A percentile compares a stretch with the other conserved stretches of the same genome.
Evolutionary conservation across 106 monocot species (phyloP).

Genomic region (Agapanthus africanus): DNA sequence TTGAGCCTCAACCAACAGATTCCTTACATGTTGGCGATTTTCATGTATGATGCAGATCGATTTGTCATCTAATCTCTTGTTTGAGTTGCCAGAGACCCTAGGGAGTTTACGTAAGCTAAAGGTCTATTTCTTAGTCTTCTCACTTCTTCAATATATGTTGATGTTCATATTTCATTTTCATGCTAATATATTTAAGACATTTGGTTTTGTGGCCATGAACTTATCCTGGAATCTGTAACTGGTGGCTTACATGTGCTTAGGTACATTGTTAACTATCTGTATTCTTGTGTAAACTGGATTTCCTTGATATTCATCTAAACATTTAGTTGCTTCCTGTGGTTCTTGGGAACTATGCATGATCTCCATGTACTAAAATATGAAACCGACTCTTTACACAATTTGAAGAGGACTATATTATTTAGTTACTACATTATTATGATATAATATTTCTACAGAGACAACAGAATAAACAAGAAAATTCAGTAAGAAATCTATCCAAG

Average conservation of each 20-base stretch:
- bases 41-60: slow-evolving; percentile 48
- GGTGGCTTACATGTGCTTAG: not conserved
- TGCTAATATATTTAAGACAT: not conserved
- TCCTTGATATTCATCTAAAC: not conserved
- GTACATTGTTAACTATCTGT: not conserved
- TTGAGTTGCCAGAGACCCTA: slow-evolving; percentile 63
- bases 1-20: not conserved
- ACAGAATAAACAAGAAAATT: too few relatives aligned
- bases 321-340: not conserved
- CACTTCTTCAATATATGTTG: not conserved
- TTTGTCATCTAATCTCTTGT: slow-evolving; percentile 79
- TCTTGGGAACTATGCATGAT: not conserved
- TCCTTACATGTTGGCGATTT: not conserved
- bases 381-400: not conserved
- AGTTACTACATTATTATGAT: too few relatives aligned
- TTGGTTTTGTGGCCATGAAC: not conserved
- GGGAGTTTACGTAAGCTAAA: slow-evolving; percentile 63
- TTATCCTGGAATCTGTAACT: not conserved
- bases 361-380: not conserved
- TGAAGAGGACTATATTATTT: too few relatives aligned
- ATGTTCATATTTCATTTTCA: slow-evolving; percentile 4
- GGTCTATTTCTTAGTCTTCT: slow-evolving; percentile 26
- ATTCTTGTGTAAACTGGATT: not conserved
- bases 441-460: too few relatives aligned
- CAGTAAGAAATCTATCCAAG: too few relatives aligned